A percentile compares a stretch with the other conserved stretches of the same genome.
Evolutionary conservation across 2,329 filamentous ascomycete genomes (phyloP).

Genomic region (Huntiella abstrusa): DNA sequence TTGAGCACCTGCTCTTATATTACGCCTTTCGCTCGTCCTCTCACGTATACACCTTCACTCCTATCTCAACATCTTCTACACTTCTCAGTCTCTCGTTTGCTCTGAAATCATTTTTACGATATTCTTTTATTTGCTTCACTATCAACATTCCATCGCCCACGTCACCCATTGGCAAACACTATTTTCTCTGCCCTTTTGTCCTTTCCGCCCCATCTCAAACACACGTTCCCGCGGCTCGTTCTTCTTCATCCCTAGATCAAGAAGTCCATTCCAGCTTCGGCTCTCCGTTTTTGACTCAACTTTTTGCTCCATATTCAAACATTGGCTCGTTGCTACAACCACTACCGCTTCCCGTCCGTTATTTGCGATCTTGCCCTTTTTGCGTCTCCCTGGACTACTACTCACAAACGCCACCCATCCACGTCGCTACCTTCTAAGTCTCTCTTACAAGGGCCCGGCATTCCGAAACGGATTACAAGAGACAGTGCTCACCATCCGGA

Average conservation of each 20-base stretch:
- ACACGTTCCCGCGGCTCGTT: not conserved
- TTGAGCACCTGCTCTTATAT: no score
- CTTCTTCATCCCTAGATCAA: conserved; percentile 1
- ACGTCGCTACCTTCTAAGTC: not conserved
- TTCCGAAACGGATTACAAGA: conserved; percentile 2
- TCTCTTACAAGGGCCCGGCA: conserved; percentile 4
- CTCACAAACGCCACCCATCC: not conserved
- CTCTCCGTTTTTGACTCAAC: not conserved
- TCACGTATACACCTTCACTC: not conserved
- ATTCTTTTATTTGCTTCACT: not conserved
- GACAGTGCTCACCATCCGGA: not conserved
- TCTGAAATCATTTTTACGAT: not conserved
- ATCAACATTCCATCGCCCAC: not conserved
- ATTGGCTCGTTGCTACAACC: no score
- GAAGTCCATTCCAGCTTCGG: conserved; percentile 1
- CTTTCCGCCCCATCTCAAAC: not conserved
- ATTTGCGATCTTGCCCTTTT: not conserved
- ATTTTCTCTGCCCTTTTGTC: not conserved
- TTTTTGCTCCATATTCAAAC: no score
- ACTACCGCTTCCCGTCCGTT: no score
- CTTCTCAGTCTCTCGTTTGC: not conserved
- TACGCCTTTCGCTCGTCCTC: not conserved
- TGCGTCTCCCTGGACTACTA: not conserved
- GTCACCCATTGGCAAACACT: not conserved
- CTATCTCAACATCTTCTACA: not conserved